A percentile compares a stretch with the other conserved stretches of the same genome.
Conservation (phyloP, 2,329 filamentous ascomycete species). For the Seiridium unicorne region DNA sequence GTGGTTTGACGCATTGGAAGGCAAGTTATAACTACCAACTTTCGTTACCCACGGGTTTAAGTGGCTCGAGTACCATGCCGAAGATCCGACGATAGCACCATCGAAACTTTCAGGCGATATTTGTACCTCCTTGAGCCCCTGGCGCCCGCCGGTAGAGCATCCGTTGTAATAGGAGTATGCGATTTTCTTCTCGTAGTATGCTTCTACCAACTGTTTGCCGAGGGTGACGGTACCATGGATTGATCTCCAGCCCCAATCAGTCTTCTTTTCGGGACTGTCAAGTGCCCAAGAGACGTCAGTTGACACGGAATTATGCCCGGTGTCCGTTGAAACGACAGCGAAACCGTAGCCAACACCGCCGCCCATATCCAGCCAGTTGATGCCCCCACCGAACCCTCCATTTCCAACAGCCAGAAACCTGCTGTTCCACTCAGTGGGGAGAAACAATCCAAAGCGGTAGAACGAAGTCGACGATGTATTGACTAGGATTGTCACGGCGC, state of each 20-base stretch:
- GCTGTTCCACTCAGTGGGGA: conserved; percentile 29
- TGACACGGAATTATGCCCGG: conserved; percentile 21
- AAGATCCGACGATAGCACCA: conserved; percentile 40
- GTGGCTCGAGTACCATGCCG: conserved; percentile 20
- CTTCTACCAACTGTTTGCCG: conserved; percentile 38
- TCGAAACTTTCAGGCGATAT: conserved; percentile 42
- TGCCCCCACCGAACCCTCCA: conserved; percentile 29
- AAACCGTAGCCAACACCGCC: conserved; percentile 25
- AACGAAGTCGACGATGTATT: conserved; percentile 23
- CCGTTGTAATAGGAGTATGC: conserved; percentile 48
- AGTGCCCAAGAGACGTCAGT: conserved; percentile 22
- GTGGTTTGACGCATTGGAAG: not conserved
- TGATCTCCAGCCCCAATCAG: conserved; percentile 5
- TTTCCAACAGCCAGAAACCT: conserved; percentile 31
- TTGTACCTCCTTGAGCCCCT: conserved; percentile 45
- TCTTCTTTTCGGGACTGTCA: conserved; percentile 15
- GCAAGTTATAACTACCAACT: not conserved
- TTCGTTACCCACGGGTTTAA: conserved; percentile 20
- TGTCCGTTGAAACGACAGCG: conserved; percentile 29
- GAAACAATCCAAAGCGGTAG: conserved; percentile 30
- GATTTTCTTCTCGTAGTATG: conserved; percentile 36
- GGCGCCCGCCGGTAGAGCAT: conserved; percentile 51
- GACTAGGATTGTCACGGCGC: conserved; percentile 28
- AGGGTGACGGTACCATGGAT: conserved; percentile 27
- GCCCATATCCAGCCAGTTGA: conserved; percentile 29